These are phyloP conservation scores for Cordyceps pruinosa DNA, from an alignment of 2,329 filamentous ascomycete genomes.

Conservation along the genomic window DNA sequence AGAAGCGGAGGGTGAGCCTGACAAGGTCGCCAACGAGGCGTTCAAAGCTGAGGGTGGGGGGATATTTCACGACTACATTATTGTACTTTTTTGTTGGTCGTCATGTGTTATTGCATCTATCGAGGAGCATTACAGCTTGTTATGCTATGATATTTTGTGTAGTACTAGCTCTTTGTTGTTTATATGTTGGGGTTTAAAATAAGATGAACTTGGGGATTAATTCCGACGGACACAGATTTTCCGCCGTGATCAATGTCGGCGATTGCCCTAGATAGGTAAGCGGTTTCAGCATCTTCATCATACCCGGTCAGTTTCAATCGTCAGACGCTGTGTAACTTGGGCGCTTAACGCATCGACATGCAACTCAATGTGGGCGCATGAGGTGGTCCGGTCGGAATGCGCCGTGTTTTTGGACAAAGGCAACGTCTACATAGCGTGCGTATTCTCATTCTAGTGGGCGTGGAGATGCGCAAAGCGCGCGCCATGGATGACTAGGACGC, in stretches of 20 bases:
- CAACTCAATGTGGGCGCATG: neutral
- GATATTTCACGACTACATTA: neutral
- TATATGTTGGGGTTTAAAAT: neutral
- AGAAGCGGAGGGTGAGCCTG: neutral
- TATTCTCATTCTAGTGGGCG: neutral
- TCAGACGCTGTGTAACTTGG: neutral
- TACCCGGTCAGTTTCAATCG: neutral
- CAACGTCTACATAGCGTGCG: neutral
- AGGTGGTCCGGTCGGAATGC: neutral
- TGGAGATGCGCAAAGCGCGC: neutral
- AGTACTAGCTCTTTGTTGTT: constrained; percentile 6
- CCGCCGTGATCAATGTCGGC: neutral
- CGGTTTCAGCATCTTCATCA: neutral
- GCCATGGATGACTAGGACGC: neutral
- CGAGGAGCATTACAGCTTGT: neutral
- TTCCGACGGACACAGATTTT: neutral
- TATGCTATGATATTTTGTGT: constrained; percentile 6
- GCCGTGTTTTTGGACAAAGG: neutral
- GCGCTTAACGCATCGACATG: neutral
- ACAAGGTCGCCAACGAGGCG: neutral
- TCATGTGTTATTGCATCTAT: neutral
- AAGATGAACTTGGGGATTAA: neutral
- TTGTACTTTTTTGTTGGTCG: constrained; percentile 6
- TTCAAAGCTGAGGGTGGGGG: constrained; percentile 2
- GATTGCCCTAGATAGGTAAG: neutral